Percentiles rank a stretch among this genome's conserved stretches.
These are phyloP conservation scores for Candida glaebosa DNA, from an alignment of 805 yeast species.

Conservation along the genomic window DNA sequence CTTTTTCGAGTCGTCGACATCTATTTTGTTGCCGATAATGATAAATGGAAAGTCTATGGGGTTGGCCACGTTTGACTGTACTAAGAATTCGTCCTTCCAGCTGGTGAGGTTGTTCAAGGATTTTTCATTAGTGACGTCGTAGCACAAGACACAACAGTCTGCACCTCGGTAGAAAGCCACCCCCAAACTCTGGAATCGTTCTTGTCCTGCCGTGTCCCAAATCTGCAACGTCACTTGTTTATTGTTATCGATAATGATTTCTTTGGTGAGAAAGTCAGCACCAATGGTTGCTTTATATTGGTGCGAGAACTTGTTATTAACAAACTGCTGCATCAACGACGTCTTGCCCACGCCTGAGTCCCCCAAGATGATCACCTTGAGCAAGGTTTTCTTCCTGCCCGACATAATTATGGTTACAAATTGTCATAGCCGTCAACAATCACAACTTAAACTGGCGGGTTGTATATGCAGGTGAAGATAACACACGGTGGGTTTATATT, in stretches of 20 bases:
- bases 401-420: constrained; percentile 32
- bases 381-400: constrained; percentile 67
- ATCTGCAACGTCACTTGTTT: constrained; percentile 78
- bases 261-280: constrained; percentile 94
- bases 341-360: constrained; percentile 99
- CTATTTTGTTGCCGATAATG: constrained; percentile 91
- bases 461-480: background rate
- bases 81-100: constrained; percentile 94
- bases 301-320: constrained; percentile 88
- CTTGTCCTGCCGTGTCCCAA: constrained; percentile 99
- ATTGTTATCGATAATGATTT: constrained; percentile 73
- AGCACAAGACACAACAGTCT: constrained; percentile 94
- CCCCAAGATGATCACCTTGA: constrained; percentile 88
- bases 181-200: constrained; percentile 92
- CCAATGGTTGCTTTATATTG: constrained; percentile 98
- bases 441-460: background rate
- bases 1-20: constrained; percentile 87
- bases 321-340: constrained; percentile 95
- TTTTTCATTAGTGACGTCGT: constrained; percentile 92
- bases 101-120: constrained; percentile 83
- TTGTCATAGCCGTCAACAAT: background rate
- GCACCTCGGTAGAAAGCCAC: constrained; percentile 98
- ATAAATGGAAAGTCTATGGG: constrained; percentile 97
- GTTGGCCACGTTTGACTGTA: constrained; percentile 89
- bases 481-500: too few relatives aligned